These are phyloP conservation scores for Leccinum variicolor DNA, from an alignment of 768 basidiomycete genomes.

Conservation along the genomic window DNA sequence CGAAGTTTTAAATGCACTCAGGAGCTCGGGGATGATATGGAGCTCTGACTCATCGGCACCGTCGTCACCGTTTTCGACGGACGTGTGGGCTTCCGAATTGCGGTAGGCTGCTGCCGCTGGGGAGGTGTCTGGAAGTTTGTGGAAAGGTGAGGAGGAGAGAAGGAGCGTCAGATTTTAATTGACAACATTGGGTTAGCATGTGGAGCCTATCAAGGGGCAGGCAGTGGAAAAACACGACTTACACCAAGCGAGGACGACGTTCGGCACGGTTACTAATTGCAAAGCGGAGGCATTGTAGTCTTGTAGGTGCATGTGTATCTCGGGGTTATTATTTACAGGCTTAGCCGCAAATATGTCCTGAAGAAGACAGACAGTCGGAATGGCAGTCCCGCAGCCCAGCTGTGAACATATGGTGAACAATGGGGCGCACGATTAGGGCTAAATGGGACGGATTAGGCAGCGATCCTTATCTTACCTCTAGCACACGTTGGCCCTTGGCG, in stretches of 20 bases:
- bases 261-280: constrained; percentile 75
- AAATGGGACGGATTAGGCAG: background rate
- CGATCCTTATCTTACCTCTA: constrained; percentile 57
- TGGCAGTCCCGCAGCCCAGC: constrained; percentile 92
- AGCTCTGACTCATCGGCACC: constrained; percentile 46
- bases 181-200: background rate
- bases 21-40: constrained; percentile 60
- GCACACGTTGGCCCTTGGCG: constrained; percentile 48
- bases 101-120: constrained; percentile 51
- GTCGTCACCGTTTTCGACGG: constrained; percentile 5
- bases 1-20: constrained; percentile 60
- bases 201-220: background rate
- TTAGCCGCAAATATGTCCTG: constrained; percentile 49
- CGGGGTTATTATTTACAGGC: constrained; percentile 6
- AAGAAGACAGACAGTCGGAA: constrained; percentile 78
- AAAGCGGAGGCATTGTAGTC: constrained; percentile 88
- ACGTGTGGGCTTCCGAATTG: constrained; percentile 22
- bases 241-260: constrained; percentile 82
- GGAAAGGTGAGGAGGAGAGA: background rate
- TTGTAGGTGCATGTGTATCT: constrained; percentile 73
- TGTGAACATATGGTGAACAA: constrained; percentile 29
- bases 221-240: constrained; percentile 29
- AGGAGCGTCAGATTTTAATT: background rate
- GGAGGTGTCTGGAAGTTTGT: constrained; percentile 51
- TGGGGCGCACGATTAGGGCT: background rate